Base-by-base conservation (phyloP, 2,329 filamentous ascomycete genomes). In the Phoma sp. region DNA sequence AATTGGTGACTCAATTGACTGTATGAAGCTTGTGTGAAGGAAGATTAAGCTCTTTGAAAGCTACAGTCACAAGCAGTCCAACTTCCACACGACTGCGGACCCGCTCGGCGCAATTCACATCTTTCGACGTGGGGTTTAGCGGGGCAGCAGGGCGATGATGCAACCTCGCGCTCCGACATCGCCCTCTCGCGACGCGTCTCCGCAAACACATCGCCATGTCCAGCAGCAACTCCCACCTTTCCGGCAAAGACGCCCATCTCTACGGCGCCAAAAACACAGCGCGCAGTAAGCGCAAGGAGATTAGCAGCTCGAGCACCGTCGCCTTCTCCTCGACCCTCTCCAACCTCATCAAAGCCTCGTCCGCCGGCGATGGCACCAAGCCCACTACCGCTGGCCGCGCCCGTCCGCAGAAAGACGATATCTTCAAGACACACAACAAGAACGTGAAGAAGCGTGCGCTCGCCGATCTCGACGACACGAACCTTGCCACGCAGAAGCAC, bases 301-400 rank as follows among this genome's bases (percentile, higher is more conserved):
- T 90, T 52, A 81, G 83, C 18, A 85, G 86, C 14, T 85, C 92
- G 14, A 88, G 86, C 14, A 86, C 85, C 39, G 85, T 96, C 49
- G 87, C 91, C 70, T 98, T 99, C 78, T 87, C 89, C n/a, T 90
- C 91, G 9, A 90, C 95, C 61, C 85, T 98, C 59, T 89, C 89
- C 64, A 90, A 88, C 40, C 86, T 97, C 50, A 91, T 97, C 76
- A 70, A 69, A 53, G 58, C 78, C 57, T 78, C 82, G 30, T 73
- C 82, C 23, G 61, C 41, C 32, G 35, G 13, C 30, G 67, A 79
- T 52, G 55, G 75, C 53, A 72, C 78, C n/a, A 76, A 71, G 42
- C 63, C 77, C 13, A 65, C 77, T 6, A 11, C 11, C 29, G 71
- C 77, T n/a, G 82, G 79, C 32, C 83, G 87, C 29, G 67, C 82